phyloP scores from a whole-genome alignment of 2,329 filamentous ascomycete genomes.

The Fusarium sp. region DNA sequence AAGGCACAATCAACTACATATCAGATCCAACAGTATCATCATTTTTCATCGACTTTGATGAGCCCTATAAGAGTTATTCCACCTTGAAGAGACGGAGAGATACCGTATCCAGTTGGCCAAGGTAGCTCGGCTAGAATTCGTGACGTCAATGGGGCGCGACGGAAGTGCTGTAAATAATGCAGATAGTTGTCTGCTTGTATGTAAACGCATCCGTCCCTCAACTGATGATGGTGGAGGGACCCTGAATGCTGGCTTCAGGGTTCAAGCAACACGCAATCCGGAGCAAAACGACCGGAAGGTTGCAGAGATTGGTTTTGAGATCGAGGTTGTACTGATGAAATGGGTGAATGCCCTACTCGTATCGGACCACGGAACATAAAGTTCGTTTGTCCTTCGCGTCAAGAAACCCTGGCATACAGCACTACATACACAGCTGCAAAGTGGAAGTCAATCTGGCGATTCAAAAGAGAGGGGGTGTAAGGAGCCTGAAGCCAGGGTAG shows the following conservation, averaged over 20 bases:
- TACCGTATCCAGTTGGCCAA: background rate
- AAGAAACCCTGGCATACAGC: constrained; percentile 13
- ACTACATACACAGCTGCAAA: constrained; percentile 1
- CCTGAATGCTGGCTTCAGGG: constrained; percentile 24
- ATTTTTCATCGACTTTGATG: background rate
- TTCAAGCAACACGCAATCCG: constrained; percentile 18
- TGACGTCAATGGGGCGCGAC: constrained; percentile 21
- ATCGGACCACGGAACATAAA: constrained; percentile 11
- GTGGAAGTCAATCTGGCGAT: constrained; percentile 32
- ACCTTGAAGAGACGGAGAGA: background rate
- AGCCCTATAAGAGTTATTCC: background rate
- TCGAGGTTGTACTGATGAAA: constrained; percentile 7
- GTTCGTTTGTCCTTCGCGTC: constrained; percentile 2
- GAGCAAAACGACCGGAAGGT: constrained; percentile 38
- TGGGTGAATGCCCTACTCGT: background rate
- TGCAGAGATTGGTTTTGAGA: background rate
- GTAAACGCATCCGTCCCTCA: background rate
- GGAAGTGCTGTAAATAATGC: background rate
- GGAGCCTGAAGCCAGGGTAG: background rate
- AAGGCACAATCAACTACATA: background rate
- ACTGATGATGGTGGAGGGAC: constrained; percentile 24
- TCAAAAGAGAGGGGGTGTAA: constrained; percentile 12
- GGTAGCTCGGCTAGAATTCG: background rate
- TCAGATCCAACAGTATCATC: background rate
- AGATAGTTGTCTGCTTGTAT: background rate